Percentiles rank a stretch among this genome's conserved stretches.
These are phyloP conservation scores for Citrus reticulata DNA, from an alignment of 345 rosid species.

Conservation along the genomic window DNA sequence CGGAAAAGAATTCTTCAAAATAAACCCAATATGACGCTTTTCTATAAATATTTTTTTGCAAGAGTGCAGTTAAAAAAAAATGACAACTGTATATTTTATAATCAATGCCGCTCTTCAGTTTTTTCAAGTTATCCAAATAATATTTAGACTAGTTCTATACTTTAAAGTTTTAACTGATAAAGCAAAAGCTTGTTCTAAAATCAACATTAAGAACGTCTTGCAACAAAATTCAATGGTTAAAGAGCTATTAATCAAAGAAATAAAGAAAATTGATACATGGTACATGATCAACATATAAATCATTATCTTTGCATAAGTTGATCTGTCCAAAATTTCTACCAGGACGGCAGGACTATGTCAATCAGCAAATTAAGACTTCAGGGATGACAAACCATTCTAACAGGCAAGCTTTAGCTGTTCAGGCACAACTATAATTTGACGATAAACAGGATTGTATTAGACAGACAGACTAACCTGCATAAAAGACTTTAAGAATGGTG, in stretches of 20 bases:
- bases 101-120: neutral
- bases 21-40: neutral
- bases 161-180: no score
- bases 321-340: neutral
- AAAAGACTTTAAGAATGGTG: constrained; percentile 87
- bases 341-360: neutral
- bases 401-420: neutral
- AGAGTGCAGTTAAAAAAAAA: neutral
- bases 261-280: neutral
- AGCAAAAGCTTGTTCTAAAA: neutral
- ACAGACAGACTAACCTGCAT: constrained; percentile 59
- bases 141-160: neutral
- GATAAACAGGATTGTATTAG: neutral
- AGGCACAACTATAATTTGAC: neutral
- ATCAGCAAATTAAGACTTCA: neutral
- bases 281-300: neutral
- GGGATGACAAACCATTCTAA: neutral
- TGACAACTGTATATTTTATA: neutral
- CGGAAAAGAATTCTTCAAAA: neutral
- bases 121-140: neutral
- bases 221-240: neutral
- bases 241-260: neutral
- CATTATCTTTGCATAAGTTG: neutral
- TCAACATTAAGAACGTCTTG: no score
- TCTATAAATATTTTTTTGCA: neutral